phyloP scores from a whole-genome alignment of 1,139 yeast species.

The Scheffersomyces parashehatae region DNA sequence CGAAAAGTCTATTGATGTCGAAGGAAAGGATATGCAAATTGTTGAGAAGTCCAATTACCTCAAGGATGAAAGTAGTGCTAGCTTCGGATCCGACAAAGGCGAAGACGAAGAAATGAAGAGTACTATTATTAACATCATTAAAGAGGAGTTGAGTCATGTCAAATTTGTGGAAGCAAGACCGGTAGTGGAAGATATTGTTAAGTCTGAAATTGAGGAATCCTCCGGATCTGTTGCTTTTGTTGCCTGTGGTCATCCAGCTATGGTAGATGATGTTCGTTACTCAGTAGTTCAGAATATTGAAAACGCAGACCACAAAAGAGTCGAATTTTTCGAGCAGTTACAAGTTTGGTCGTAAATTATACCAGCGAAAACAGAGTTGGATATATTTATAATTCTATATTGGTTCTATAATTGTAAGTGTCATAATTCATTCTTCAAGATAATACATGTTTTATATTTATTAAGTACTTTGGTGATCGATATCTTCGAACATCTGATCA shows the following conservation, averaged over 20 bases:
- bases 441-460: background rate
- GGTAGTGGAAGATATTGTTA: slow-evolving; percentile 24
- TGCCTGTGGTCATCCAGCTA: slow-evolving; percentile 54
- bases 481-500: slow-evolving; percentile 49
- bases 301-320: slow-evolving; percentile 28
- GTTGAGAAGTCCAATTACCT: slow-evolving; percentile 1
- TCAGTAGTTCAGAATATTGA: slow-evolving; percentile 30
- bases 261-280: slow-evolving; percentile 53
- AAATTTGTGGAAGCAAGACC: slow-evolving; percentile 38
- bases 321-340: slow-evolving; percentile 49
- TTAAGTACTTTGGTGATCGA: slow-evolving; percentile 1
- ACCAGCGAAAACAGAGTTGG: too few relatives aligned
- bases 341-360: slow-evolving; percentile 35
- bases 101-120: slow-evolving; percentile 5
- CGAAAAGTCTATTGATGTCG: background rate
- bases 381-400: too few relatives aligned
- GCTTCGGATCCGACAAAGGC: slow-evolving; percentile 3
- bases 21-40: slow-evolving; percentile 6
- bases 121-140: slow-evolving; percentile 12
- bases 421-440: background rate
- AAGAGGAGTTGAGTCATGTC: slow-evolving; percentile 23
- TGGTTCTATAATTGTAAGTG: too few relatives aligned
- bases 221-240: slow-evolving; percentile 42
- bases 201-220: slow-evolving; percentile 27
- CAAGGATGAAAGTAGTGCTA: background rate